Evolutionary conservation across 1,139 yeast genomes (phyloP).

Genomic region (Suhomyces bokatorum): DNA sequence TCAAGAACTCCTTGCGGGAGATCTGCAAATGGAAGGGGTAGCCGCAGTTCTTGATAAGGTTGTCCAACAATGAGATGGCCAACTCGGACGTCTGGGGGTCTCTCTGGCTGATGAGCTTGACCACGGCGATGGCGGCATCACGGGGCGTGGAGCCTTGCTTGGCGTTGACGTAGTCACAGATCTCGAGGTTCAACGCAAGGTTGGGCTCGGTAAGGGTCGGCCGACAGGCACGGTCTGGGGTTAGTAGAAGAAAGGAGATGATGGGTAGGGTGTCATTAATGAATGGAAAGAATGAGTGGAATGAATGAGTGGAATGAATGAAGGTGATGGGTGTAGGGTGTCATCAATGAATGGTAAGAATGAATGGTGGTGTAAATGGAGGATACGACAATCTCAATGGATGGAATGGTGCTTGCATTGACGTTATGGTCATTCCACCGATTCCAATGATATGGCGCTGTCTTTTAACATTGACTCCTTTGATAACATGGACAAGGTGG

Average conservation of each 20-base stretch:
- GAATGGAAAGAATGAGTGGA: neutral
- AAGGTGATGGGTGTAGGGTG: too few relatives aligned
- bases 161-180: slow-evolving; percentile 89
- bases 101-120: slow-evolving; percentile 75
- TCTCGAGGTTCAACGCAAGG: slow-evolving; percentile 82
- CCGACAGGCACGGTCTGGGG: slow-evolving; percentile 80
- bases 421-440: too few relatives aligned
- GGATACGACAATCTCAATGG: too few relatives aligned
- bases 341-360: too few relatives aligned
- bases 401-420: too few relatives aligned
- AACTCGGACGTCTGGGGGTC: slow-evolving; percentile 76
- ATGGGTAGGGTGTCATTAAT: neutral
- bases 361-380: too few relatives aligned
- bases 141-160: slow-evolving; percentile 91
- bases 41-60: slow-evolving; percentile 94
- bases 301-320: neutral
- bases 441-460: too few relatives aligned
- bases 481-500: too few relatives aligned
- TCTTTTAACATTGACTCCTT: too few relatives aligned
- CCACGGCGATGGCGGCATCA: slow-evolving; percentile 92
- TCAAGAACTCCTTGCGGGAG: slow-evolving; percentile 89
- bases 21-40: slow-evolving; percentile 95
- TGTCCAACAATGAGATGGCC: slow-evolving; percentile 68
- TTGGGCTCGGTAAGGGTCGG: slow-evolving; percentile 86
- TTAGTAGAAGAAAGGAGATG: slow-evolving; percentile 18